Base-by-base conservation (phyloP, 169 alveolate genomes). In the Haemoproteus tartakovskyi region DNA sequence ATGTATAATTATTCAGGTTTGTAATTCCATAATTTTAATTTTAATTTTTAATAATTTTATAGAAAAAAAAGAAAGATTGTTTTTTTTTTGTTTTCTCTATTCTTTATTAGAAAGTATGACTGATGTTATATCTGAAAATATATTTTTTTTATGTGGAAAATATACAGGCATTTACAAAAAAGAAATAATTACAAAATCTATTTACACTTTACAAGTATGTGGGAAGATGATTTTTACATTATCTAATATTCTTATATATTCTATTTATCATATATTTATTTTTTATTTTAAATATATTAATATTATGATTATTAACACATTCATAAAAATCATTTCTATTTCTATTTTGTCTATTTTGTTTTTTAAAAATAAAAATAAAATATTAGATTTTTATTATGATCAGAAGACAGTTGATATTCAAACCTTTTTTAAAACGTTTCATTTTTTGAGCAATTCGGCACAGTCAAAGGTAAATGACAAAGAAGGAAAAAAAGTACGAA, bases 131-230 rank as follows among this genome's bases (percentile, higher is more conserved):
- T 74, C 84, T 22, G 84, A 74, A 21, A 74, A 74, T 56, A 74
- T 74, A 21, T 74, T 74, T 74, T 74, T 74, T 60, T 60, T 74
- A 47, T 74, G 84, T 56, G 84, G 84, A 9, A 74, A 74, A 57
- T 50, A 56, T 74, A 74, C 84, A 19, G 45, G 57, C 29, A 56
- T 74, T 43, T 74, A 74, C 51, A 74, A 57, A 74, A 74, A 43
- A 16, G 84, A 74, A 57, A 43, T 74, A 37, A 74, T 43, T 22
- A 18, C 57, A 26, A 74, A 56, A 48, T 37, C 78, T 37, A 57
- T 74, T 14, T 74, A 74, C 41, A 40, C 45, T 45, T 30, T 74
- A 56, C 84, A 74, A 43, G 84, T 74, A n/a, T 45, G 54, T 21
- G 57, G 84, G 37, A 74, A 74, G 46, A 74, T 74, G 84, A 57